A percentile compares a stretch with the other conserved stretches of the same genome.
Conservation (phyloP, 2,329 filamentous ascomycete genomes). For the Curvularia sp. region DNA sequence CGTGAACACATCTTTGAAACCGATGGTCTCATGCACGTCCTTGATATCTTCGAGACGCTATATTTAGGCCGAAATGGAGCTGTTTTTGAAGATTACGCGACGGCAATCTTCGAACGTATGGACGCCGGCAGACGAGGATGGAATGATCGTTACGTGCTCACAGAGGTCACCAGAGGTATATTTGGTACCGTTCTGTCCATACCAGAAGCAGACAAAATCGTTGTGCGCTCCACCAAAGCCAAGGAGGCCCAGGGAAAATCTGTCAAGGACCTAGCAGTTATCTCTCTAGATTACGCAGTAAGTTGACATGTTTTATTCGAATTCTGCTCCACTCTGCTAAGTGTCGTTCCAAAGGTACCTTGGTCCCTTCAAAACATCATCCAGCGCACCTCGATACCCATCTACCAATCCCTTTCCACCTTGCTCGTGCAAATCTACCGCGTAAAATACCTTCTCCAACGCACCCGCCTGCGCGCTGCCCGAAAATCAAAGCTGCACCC, state of each 20-base stretch:
- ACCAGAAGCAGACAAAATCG: slow-evolving; percentile 68
- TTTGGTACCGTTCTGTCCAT: slow-evolving; percentile 61
- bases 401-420: slow-evolving; percentile 76
- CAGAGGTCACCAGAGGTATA: slow-evolving; percentile 76
- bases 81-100: slow-evolving; percentile 69
- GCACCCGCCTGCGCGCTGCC: slow-evolving; percentile 38
- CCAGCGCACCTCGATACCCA: slow-evolving; percentile 66
- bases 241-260: slow-evolving; percentile 61
- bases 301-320: slow-evolving; percentile 50
- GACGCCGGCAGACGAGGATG: slow-evolving; percentile 68
- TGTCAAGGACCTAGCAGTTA: slow-evolving; percentile 67
- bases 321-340: neutral
- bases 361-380: slow-evolving; percentile 76
- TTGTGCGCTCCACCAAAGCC: slow-evolving; percentile 61
- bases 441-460: slow-evolving; percentile 72
- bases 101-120: slow-evolving; percentile 76
- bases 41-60: slow-evolving; percentile 73
- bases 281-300: slow-evolving; percentile 74
- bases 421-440: slow-evolving; percentile 80
- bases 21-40: slow-evolving; percentile 69
- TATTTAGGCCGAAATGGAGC: slow-evolving; percentile 81
- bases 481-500: slow-evolving; percentile 1
- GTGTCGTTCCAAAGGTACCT: slow-evolving; percentile 44
- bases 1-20: slow-evolving; percentile 71
- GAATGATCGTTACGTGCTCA: slow-evolving; percentile 83